Evolutionary conservation across 352 stramenopile genomes (phyloP), one percentile per base, ranked within the genome.

Genomic region (Vaucheria bursata): DNA sequence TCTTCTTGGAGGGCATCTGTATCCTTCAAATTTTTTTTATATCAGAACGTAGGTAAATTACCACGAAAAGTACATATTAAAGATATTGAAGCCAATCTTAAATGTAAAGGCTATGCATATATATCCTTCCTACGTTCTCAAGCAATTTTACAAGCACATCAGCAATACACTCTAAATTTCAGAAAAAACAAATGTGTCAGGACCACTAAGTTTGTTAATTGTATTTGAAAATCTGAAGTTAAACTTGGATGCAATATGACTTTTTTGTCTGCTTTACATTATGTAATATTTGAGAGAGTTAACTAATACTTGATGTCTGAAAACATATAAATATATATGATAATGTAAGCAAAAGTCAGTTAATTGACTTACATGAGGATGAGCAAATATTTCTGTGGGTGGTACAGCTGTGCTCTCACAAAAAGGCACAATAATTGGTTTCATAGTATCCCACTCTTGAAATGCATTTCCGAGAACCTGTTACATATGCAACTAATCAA

Each of bases 391-490:
- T 67, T 49, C 29, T 29, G 33, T 59, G 52, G 35, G 12, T 35
- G 31, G 35, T 45, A 74, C 0, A 68, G 75, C 31, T 52, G 75
- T 36, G 35, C n/a, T 18, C 40, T 73, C 0, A 50, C 37, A 72
- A 36, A 80, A 59, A 3, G 76, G 69, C 0, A 81, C 33, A 12
- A 39, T 64, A 1, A 79, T 52, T 8, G 76, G 76, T 59, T 53
- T 64, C 76, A 81, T 35, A 12, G 25, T 33, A 35, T 81, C 76
- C 0, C 73, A n/a, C 32, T 79, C 69, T 0, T 35, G 71, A 52
- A 81, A 69, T 18, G 75, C 71, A 64, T 73, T 78, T 0, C 76
- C 76, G 7, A 40, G 68, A 4, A 79, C 76, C 76, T 79, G 25
- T 38, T 12, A 50, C 12, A 12, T 50, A 50, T 50, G 12, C 39